These are phyloP conservation scores for Sextonia rubra DNA, from an alignment of 164 flowering plant species.

Conservation along the genomic window DNA sequence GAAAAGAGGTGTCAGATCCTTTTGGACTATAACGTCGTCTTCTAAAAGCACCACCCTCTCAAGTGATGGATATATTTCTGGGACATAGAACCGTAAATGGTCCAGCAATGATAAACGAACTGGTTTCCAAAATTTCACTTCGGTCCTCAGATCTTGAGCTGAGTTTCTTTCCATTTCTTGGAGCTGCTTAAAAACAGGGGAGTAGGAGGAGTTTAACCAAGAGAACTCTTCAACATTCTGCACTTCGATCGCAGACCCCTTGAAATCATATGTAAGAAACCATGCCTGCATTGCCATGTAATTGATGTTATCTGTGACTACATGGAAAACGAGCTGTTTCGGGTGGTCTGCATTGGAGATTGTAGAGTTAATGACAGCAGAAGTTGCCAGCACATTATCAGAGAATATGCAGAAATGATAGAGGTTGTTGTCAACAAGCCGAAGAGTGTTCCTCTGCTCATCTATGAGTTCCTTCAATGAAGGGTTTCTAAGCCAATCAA, in stretches of 20 bases:
- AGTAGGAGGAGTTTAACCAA: slow-evolving; percentile 66
- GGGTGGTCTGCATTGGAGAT: slow-evolving; percentile 76
- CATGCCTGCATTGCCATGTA: slow-evolving; percentile 81
- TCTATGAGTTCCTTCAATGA: slow-evolving; percentile 40
- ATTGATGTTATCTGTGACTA: slow-evolving; percentile 63
- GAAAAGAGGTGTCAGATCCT: slow-evolving; percentile 78
- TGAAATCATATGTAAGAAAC: slow-evolving; percentile 65
- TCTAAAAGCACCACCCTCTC: slow-evolving; percentile 84
- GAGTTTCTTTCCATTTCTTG: slow-evolving; percentile 39
- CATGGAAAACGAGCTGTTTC: slow-evolving; percentile 75
- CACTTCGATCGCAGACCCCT: slow-evolving; percentile 63
- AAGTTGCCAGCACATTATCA: slow-evolving; percentile 64
- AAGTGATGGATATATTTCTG: slow-evolving; percentile 69
- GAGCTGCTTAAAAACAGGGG: slow-evolving; percentile 58
- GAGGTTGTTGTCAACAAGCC: slow-evolving; percentile 73
- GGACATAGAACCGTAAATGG: slow-evolving; percentile 74
- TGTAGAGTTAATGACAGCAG: slow-evolving; percentile 79
- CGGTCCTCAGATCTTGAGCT: slow-evolving; percentile 41
- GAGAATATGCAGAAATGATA: slow-evolving; percentile 88
- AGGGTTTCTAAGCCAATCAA: slow-evolving; percentile 45
- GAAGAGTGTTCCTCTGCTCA: slow-evolving; percentile 53
- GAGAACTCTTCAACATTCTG: slow-evolving; percentile 63
- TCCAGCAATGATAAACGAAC: slow-evolving; percentile 54
- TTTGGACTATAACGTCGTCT: slow-evolving; percentile 81
- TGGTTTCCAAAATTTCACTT: slow-evolving; percentile 52